Base-by-base conservation (phyloP, 176 grass and related monocot species). In the Neostapfia colusana region DNA sequence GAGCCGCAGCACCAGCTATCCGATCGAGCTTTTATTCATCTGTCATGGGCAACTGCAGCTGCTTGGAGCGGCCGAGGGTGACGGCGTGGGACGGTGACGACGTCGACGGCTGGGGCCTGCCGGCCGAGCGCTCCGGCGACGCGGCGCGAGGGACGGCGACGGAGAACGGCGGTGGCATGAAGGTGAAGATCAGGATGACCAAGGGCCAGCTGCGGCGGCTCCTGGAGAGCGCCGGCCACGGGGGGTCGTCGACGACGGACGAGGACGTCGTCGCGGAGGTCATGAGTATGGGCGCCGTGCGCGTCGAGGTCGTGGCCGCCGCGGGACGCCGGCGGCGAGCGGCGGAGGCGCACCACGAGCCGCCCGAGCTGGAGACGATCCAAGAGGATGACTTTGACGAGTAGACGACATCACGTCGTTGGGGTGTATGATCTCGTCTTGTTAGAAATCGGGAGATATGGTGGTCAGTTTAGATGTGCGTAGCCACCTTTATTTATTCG, bases 181-280 rank as follows among this genome's bases (percentile, higher is more conserved):
- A 69, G 10, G 23, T 81, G 31, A 81, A 64, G 79, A 65, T 82
- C 59, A 63, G 79, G 36, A 73, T 73, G 79, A 82, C 79, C 16
- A 82, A 65, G 45, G 79, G 79, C 2, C 79, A 81, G 79, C 69
- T 81, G 44, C 69, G 79, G 31, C 69, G 68, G 34, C 21, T 73
- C 69, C 34, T 73, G 34, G 79, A 64, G 57, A 26, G 10, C 35
- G 21, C 69, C 58, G 69, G 69, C 2, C 58, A 28, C 58, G 23
- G 69, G 17, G 69, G 44, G 44, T 7, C 21, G 44, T 7, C 21
- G 6, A 23, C 53, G 7, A 2, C 79, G 0, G 79, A 73, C 9
- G 69, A 73, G 20, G 79, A 73, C 69, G 69, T 81, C 58, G 79
- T 73, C 58, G 69, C 58, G 23, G 79, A 81, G 58, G 40, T 81